phyloP scores from a whole-genome alignment of 2,329 filamentous ascomycete species.

The Trichoderma pleuroti region DNA sequence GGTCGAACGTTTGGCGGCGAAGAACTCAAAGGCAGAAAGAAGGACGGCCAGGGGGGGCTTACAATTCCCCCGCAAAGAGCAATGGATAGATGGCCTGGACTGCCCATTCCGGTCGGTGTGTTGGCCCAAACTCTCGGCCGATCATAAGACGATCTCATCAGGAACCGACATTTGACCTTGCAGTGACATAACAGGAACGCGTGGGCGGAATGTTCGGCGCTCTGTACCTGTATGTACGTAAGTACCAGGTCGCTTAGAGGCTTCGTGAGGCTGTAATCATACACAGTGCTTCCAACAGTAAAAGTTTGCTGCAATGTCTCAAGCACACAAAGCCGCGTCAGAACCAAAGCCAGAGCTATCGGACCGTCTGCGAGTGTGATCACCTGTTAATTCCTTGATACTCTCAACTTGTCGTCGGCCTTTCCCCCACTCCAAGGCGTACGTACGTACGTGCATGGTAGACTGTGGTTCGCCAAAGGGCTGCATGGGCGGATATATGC shows the following conservation, averaged over 20 bases:
- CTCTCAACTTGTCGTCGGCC: not conserved
- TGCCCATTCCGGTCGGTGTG: not conserved
- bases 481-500: not conserved
- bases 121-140: not conserved
- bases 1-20: not conserved
- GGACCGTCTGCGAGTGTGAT: constrained; percentile 18
- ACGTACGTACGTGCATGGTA: not conserved
- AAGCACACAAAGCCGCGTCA: not conserved
- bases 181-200: not conserved
- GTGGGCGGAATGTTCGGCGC: not conserved
- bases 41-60: not conserved
- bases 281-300: constrained; percentile 5
- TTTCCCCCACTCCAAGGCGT: not conserved
- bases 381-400: not conserved
- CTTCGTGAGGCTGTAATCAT: constrained; percentile 3
- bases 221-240: not conserved
- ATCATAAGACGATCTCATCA: not conserved
- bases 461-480: not conserved
- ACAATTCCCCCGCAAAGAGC: not conserved
- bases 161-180: not conserved
- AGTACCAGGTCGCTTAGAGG: not conserved
- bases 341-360: constrained; percentile 8
- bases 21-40: not conserved
- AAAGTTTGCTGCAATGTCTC: not conserved
- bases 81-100: not conserved